Conservation (phyloP, 345 rosid species). For the Eucalyptus cloeziana region DNA sequence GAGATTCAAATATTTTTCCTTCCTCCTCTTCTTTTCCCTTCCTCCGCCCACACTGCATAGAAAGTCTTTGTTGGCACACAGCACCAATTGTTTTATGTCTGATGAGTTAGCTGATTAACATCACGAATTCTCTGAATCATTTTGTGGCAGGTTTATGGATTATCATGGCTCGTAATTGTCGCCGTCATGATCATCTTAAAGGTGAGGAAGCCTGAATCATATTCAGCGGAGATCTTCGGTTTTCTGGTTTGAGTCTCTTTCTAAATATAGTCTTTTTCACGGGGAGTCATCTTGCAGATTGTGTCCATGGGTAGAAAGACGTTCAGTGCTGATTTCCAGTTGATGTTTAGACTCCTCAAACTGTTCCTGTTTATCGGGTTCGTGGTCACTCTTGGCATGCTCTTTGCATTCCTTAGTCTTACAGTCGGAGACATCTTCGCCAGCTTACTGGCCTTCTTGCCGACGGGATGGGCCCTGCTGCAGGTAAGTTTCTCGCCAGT, state of each 20-base stretch:
- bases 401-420: constrained; percentile 66
- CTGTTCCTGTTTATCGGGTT: constrained; percentile 59
- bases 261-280: not conserved
- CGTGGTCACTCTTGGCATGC: constrained; percentile 39
- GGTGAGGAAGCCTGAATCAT: constrained; percentile 17
- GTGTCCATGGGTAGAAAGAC: constrained; percentile 94
- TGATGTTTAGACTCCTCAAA: constrained; percentile 87
- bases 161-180: constrained; percentile 88
- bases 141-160: constrained; percentile 60
- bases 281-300: constrained; percentile 27
- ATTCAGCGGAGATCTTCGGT: not conserved
- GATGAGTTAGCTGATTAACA: not conserved
- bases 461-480: constrained; percentile 89
- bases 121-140: not conserved
- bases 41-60: not conserved
- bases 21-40: not conserved
- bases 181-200: constrained; percentile 71
- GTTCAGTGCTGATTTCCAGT: constrained; percentile 94
- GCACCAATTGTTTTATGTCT: not conserved
- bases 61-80: not conserved
- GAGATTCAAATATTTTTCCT: not conserved
- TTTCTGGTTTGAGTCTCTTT: not conserved
- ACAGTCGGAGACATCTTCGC: constrained; percentile 79
- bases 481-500: constrained; percentile 22
- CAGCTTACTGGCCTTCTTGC: constrained; percentile 75